phyloP scores from a whole-genome alignment of 1,284 basidiomycete species.

The Pisolithus thermaeus region DNA sequence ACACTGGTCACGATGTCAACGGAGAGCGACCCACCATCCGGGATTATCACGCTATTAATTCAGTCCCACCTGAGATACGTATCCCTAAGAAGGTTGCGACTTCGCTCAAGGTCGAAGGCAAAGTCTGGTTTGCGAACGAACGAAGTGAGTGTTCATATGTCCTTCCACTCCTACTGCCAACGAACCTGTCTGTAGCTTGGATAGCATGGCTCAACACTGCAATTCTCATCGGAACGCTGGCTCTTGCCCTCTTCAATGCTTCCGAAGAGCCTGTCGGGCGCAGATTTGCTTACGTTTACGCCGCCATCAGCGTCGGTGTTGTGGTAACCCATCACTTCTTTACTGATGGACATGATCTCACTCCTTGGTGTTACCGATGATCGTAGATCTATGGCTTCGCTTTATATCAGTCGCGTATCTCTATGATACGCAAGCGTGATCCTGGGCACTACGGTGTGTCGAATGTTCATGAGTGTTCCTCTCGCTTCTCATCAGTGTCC shows the following conservation, averaged over 20 bases:
- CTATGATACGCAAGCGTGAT: constrained; percentile 86
- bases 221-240: constrained; percentile 80
- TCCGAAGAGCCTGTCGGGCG: constrained; percentile 72
- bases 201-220: constrained; percentile 87
- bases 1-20: constrained; percentile 43
- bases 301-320: constrained; percentile 65
- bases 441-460: constrained; percentile 85
- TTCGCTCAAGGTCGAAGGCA: constrained; percentile 90
- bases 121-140: constrained; percentile 99
- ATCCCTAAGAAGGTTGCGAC: constrained; percentile 87
- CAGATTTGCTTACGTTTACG: constrained; percentile 83
- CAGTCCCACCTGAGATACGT: constrained; percentile 52
- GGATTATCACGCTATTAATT: constrained; percentile 68
- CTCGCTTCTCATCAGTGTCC: background rate
- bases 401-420: constrained; percentile 85
- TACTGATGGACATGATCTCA: background rate
- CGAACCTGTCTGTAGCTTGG: constrained; percentile 56
- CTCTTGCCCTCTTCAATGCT: constrained; percentile 86
- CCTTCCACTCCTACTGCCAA: background rate
- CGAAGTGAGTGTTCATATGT: constrained; percentile 53
- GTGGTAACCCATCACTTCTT: constrained; percentile 39
- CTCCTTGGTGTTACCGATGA: background rate
- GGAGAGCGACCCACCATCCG: constrained; percentile 55
- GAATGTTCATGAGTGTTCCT: constrained; percentile 1
- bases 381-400: constrained; percentile 78